phyloP scores from a whole-genome alignment of 768 basidiomycete genomes.

The Neoboletus subvelutipes region DNA sequence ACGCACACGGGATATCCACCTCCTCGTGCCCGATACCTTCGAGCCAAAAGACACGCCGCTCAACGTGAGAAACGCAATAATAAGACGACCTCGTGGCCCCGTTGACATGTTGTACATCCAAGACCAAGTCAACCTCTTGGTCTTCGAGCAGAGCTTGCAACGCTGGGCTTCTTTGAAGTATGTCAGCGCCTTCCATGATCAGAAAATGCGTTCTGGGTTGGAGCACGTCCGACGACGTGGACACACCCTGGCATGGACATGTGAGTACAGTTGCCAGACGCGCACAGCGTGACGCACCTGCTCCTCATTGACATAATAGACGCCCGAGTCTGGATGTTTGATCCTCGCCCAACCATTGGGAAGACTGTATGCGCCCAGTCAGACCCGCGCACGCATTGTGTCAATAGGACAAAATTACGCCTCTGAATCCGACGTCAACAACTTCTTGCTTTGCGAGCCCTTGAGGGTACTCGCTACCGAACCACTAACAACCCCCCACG shows the following conservation, averaged over 20 bases:
- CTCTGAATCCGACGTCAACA: not conserved
- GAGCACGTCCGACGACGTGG: slow-evolving; percentile 12
- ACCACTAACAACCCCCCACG: not conserved
- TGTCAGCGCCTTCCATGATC: slow-evolving; percentile 13
- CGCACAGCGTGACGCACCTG: slow-evolving; percentile 24
- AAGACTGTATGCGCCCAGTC: slow-evolving; percentile 9
- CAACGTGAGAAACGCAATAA: slow-evolving; percentile 29
- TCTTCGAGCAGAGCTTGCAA: slow-evolving; percentile 8
- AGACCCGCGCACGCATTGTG: not conserved
- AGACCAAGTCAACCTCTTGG: slow-evolving; percentile 17
- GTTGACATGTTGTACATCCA: slow-evolving; percentile 7
- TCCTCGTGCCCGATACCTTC: slow-evolving; percentile 22
- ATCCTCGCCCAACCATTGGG: slow-evolving; percentile 29
- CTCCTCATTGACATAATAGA: slow-evolving; percentile 32
- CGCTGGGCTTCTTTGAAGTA: slow-evolving; percentile 4
- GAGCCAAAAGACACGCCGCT: slow-evolving; percentile 32
- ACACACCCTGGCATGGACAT: slow-evolving; percentile 8
- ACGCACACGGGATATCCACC: slow-evolving; percentile 22
- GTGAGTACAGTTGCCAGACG: not conserved
- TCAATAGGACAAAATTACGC: slow-evolving; percentile 8
- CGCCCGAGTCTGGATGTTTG: slow-evolving; percentile 34
- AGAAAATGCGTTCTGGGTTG: not conserved
- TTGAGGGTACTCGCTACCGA: slow-evolving; percentile 19
- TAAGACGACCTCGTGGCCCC: slow-evolving; percentile 13
- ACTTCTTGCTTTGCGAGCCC: slow-evolving; percentile 8